These are phyloP conservation scores for Colletotrichum sp. DNA, from an alignment of 2,329 filamentous ascomycete species.

Conservation along the genomic window DNA sequence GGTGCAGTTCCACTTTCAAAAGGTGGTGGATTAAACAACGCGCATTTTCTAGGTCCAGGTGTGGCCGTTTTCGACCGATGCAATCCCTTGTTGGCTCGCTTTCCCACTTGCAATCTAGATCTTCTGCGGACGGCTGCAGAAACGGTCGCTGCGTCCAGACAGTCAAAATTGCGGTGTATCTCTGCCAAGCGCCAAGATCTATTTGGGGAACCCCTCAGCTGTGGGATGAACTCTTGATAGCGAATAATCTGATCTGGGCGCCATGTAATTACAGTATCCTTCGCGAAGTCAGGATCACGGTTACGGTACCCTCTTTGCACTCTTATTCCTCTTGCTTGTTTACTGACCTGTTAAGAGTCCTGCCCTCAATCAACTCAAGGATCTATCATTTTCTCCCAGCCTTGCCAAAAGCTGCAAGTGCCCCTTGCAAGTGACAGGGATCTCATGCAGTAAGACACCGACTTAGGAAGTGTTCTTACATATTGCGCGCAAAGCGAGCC, in stretches of 20 bases:
- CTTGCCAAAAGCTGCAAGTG: not conserved
- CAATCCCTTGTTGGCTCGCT: not conserved
- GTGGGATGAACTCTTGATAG: not conserved
- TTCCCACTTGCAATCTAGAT: not conserved
- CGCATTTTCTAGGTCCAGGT: not conserved
- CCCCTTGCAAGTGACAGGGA: not conserved
- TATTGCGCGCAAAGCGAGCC: not conserved
- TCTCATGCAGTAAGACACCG: not conserved
- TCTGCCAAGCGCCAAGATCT: not conserved
- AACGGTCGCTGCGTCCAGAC: not conserved
- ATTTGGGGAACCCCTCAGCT: not conserved
- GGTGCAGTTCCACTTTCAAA: not conserved
- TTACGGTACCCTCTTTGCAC: not conserved
- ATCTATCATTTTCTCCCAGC: not conserved
- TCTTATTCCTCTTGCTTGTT: not conserved
- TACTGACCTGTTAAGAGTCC: not conserved
- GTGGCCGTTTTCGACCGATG: not conserved
- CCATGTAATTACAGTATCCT: not conserved
- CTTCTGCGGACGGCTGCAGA: not conserved
- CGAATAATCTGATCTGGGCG: not conserved
- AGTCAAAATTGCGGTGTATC: not conserved
- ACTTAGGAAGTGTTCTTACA: not conserved
- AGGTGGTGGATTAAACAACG: not conserved
- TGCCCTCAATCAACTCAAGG: rapidly evolving
- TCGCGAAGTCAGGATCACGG: rapidly evolving